phyloP scores from a whole-genome alignment of 768 basidiomycete species.

The Dictyophora rubrovolvata region DNA sequence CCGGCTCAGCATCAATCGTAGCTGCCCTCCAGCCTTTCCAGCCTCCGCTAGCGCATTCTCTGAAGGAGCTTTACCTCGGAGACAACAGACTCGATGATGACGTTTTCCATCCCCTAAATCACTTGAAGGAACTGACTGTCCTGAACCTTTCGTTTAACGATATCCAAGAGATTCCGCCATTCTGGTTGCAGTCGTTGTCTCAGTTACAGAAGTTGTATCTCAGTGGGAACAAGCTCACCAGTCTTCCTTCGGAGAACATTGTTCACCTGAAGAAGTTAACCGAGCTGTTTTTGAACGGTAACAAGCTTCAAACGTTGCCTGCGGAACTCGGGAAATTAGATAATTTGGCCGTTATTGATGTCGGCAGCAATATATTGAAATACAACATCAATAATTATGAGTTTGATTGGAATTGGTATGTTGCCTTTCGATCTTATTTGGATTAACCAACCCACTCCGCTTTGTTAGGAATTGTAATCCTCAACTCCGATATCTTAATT shows the following conservation, averaged over 20 bases:
- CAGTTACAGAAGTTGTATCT: constrained; percentile 79
- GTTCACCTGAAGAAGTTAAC: constrained; percentile 56
- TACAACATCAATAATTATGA: constrained; percentile 99
- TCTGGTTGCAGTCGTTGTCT: constrained; percentile 62
- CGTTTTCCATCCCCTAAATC: constrained; percentile 58
- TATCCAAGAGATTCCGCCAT: constrained; percentile 75
- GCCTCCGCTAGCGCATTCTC: constrained; percentile 51
- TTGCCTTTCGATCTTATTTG: not conserved
- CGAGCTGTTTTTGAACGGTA: constrained; percentile 85
- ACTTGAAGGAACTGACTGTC: constrained; percentile 66
- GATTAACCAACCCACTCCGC: not conserved
- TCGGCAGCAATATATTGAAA: constrained; percentile 85
- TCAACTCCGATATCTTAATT: constrained; percentile 85
- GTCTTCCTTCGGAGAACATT: constrained; percentile 83
- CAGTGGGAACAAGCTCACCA: constrained; percentile 89
- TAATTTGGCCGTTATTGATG: constrained; percentile 74
- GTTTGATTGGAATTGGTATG: constrained; percentile 98
- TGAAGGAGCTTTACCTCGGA: constrained; percentile 75
- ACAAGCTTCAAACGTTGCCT: constrained; percentile 85
- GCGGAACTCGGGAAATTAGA: constrained; percentile 80
- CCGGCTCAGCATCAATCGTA: constrained; percentile 22
- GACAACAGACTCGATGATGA: constrained; percentile 86
- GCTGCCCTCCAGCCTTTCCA: constrained; percentile 27
- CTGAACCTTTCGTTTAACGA: constrained; percentile 94
- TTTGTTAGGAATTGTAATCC: constrained; percentile 85